Evolutionary conservation across 306 rosid species (phyloP).

Genomic region (Prunus davidiana): DNA sequence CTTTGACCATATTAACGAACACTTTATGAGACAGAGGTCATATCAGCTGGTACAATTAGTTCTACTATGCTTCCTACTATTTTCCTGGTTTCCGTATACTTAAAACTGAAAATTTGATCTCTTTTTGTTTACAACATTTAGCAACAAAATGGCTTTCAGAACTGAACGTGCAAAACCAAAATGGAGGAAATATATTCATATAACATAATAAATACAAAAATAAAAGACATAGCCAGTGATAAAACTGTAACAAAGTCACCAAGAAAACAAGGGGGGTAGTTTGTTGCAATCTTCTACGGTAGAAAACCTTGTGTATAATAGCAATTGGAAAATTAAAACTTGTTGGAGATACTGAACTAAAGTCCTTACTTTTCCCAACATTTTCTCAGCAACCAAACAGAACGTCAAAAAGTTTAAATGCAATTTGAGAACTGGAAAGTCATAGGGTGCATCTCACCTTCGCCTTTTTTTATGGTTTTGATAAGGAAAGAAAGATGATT

Average conservation of each 20-base stretch:
- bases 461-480: neutral
- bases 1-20: neutral
- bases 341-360: neutral
- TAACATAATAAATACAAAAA: neutral
- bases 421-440: conserved; percentile 1
- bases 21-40: neutral
- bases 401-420: neutral
- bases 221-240: neutral
- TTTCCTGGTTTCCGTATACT: neutral
- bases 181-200: neutral
- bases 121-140: neutral
- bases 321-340: neutral
- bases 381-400: conserved; percentile 1
- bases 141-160: neutral
- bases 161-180: neutral
- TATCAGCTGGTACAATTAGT: neutral
- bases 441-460: neutral
- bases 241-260: neutral
- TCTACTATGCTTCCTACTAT: neutral
- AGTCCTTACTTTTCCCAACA: neutral
- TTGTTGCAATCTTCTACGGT: neutral
- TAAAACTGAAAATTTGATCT: neutral
- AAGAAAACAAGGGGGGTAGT: neutral
- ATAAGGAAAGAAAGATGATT: neutral
- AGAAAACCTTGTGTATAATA: neutral